phyloP scores from a whole-genome alignment of 1,139 yeast species.

The Debaryomycetaceae sp. region DNA sequence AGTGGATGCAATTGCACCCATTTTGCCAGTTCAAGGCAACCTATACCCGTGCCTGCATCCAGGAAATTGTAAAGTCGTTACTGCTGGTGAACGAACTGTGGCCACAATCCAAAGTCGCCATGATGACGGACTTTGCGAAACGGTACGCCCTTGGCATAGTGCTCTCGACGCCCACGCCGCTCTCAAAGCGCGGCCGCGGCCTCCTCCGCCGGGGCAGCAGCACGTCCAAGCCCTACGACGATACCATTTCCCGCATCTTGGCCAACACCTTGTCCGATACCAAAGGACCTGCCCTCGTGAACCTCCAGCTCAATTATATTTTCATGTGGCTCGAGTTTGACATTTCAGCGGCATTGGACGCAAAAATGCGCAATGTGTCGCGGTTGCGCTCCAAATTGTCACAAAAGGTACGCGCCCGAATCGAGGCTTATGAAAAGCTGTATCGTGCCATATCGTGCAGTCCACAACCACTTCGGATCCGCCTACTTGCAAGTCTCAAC shows the following conservation, averaged over 20 bases:
- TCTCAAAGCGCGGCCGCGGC: not conserved
- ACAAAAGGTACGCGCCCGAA: no score
- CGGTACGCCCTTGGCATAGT: not conserved
- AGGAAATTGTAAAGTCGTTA: no score
- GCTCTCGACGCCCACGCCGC: no score
- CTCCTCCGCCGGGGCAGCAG: no score
- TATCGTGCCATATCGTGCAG: slow-evolving; percentile 2
- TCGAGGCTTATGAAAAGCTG: not conserved
- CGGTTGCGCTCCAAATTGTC: no score
- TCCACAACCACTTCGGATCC: no score
- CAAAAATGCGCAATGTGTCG: no score
- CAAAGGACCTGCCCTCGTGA: slow-evolving; percentile 16
- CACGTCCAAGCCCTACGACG: no score
- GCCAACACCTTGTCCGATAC: slow-evolving; percentile 16
- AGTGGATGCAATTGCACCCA: slow-evolving; percentile 32
- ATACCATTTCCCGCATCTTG: slow-evolving; percentile 13
- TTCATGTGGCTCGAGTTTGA: slow-evolving; percentile 23
- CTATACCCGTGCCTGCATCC: slow-evolving; percentile 3
- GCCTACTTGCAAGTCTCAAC: slow-evolving; percentile 20
- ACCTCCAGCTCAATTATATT: slow-evolving; percentile 27
- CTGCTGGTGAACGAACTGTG: slow-evolving; percentile 1
- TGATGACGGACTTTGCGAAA: no score
- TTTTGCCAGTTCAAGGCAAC: slow-evolving; percentile 21
- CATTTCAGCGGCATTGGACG: slow-evolving; percentile 14
- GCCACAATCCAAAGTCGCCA: no score